A percentile compares a stretch with the other conserved stretches of the same genome.
Evolutionary conservation across 139 green algal genomes (phyloP).

Genomic region (Pleodorina starrii): DNA sequence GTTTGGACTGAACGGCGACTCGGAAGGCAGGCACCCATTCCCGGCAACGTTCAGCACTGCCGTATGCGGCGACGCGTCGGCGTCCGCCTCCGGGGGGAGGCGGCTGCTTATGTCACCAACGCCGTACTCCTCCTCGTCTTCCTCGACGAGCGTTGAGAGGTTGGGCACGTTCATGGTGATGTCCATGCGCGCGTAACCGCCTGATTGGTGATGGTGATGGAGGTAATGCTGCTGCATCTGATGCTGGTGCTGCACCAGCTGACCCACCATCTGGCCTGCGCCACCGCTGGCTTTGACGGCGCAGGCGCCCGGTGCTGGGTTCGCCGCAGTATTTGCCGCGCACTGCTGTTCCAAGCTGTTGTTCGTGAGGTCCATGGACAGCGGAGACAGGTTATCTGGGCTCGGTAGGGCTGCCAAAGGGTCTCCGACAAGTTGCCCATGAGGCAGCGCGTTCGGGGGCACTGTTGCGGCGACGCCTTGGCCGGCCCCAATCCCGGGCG

Average conservation of each 20-base stretch:
- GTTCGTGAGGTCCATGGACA: slow-evolving; percentile 77
- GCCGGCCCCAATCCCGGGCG: background rate
- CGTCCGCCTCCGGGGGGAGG: background rate
- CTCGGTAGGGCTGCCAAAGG: background rate
- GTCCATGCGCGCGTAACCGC: slow-evolving; percentile 64
- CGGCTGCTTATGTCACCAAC: background rate
- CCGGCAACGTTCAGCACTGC: background rate
- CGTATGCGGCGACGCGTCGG: background rate
- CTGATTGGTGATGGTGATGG: background rate
- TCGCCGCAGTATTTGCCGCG: background rate
- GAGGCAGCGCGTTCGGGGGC: background rate
- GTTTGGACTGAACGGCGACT: slow-evolving; percentile 51
- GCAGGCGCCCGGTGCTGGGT: background rate
- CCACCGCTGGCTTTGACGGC: background rate
- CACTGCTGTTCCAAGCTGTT: slow-evolving; percentile 55
- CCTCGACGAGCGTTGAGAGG: slow-evolving; percentile 81
- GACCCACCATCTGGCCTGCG: background rate
- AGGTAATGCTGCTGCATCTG: background rate
- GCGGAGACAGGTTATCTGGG: slow-evolving; percentile 43
- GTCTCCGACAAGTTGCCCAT: background rate
- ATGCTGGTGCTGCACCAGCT: background rate
- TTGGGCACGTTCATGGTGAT: slow-evolving; percentile 82
- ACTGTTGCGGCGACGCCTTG: background rate
- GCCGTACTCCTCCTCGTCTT: slow-evolving; percentile 73
- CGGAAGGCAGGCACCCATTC: background rate